Conservation (phyloP, 768 basidiomycete genomes). For the Auricularia auricula-judae region DNA sequence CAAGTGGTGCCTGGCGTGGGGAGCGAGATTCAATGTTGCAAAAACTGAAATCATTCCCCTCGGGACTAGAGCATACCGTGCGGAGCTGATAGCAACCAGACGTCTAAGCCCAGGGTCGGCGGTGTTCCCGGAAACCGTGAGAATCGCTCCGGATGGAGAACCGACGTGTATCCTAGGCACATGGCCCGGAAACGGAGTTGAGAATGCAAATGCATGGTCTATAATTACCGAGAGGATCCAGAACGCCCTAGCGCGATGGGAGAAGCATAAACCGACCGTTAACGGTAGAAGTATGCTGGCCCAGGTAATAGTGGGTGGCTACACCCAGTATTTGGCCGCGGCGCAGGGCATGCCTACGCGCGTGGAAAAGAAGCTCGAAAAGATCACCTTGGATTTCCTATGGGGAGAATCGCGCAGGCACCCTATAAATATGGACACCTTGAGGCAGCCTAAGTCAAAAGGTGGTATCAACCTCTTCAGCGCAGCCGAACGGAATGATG, state of each 20-base stretch:
- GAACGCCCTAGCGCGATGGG: constrained; percentile 15
- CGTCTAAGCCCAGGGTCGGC: neutral
- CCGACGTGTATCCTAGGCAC: constrained; percentile 22
- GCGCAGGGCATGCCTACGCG: constrained; percentile 27
- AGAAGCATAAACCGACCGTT: constrained; percentile 17
- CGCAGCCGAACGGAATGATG: neutral
- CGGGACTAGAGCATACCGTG: constrained; percentile 14
- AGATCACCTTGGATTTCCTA: constrained; percentile 16
- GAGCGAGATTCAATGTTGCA: constrained; percentile 28
- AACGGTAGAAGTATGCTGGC: constrained; percentile 17
- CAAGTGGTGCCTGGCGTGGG: constrained; percentile 28
- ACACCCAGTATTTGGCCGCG: constrained; percentile 23
- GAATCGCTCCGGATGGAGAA: constrained; percentile 20
- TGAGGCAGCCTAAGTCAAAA: neutral
- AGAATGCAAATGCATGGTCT: constrained; percentile 16
- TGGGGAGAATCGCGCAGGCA: constrained; percentile 9
- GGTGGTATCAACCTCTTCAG: neutral
- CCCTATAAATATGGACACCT: neutral
- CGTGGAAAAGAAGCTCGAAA: constrained; percentile 13
- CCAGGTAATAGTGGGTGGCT: constrained; percentile 19
- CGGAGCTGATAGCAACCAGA: constrained; percentile 2
- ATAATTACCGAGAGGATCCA: constrained; percentile 19
- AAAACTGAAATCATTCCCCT: constrained; percentile 32
- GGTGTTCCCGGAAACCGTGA: constrained; percentile 11
- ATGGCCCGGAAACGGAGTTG: constrained; percentile 19